A percentile compares a stretch with the other conserved stretches of the same genome.
phyloP scores from a whole-genome alignment of 139 green algal genomes.

The Chara braunii region DNA sequence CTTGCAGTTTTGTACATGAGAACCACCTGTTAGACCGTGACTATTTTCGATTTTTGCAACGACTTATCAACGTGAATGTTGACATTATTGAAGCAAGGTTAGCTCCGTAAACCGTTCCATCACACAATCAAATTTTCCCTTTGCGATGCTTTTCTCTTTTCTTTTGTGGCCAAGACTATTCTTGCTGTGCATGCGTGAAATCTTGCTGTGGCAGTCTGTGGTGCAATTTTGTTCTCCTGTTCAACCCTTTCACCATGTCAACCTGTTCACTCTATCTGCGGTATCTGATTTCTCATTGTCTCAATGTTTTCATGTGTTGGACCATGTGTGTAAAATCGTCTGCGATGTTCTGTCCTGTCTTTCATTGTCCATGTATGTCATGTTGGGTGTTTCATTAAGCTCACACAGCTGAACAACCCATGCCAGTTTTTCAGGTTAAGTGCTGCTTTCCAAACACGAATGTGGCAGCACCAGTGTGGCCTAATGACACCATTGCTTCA shows the following conservation, averaged over 20 bases:
- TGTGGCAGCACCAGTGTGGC: no score
- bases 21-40: constrained; percentile 25
- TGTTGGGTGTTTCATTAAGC: no score
- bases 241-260: not conserved
- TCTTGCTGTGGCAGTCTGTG: not conserved
- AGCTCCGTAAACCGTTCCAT: not conserved
- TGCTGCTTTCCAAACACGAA: no score
- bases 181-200: constrained; percentile 4
- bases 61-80: constrained; percentile 15
- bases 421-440: no score
- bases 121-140: not conserved
- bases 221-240: not conserved
- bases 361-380: no score
- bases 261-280: no score
- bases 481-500: no score
- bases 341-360: no score
- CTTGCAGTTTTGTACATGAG: constrained; percentile 19
- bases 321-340: no score
- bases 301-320: no score
- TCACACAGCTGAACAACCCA: no score
- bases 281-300: no score
- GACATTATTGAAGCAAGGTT: constrained; percentile 13
- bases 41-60: constrained; percentile 28
- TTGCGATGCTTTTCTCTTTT: not conserved
- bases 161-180: not conserved